These are phyloP conservation scores for Thuidium tamariscinum DNA, from an alignment of 225 moss, liverwort and hornwort genomes.

Conservation along the genomic window DNA sequence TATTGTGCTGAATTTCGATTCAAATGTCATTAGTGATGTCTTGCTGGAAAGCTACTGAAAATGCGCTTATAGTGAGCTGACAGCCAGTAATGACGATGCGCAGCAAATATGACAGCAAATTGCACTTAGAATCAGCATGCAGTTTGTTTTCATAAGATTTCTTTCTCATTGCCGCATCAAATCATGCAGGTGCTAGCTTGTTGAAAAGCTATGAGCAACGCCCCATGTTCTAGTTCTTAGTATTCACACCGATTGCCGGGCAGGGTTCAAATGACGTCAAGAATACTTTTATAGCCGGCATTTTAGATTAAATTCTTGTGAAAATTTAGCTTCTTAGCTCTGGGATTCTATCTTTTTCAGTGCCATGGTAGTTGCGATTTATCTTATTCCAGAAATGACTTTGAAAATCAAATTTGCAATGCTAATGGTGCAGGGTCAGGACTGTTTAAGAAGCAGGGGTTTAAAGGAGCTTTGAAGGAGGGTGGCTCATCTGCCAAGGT, in stretches of 20 bases:
- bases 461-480: slow-evolving; percentile 73
- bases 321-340: not conserved
- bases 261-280: not conserved
- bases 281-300: not conserved
- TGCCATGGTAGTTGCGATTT: not conserved
- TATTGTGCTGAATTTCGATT: not conserved
- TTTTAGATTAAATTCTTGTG: not conserved
- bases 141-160: not conserved
- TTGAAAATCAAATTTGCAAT: not conserved
- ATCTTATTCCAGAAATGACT: not conserved
- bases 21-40: not conserved
- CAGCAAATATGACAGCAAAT: not conserved
- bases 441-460: slow-evolving; percentile 77
- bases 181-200: not conserved
- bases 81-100: not conserved
- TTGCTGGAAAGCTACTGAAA: not conserved
- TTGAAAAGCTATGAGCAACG: not conserved
- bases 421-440: slow-evolving; percentile 54
- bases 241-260: not conserved
- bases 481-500: slow-evolving; percentile 91
- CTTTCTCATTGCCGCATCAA: not conserved
- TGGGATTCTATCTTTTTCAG: not conserved
- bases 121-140: not conserved
- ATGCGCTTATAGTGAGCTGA: not conserved
- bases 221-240: not conserved